Percentiles rank a stretch among this genome's conserved stretches.
Evolutionary conservation across 2,329 filamentous ascomycete species (phyloP).

Genomic region (Curvularia lunata): DNA sequence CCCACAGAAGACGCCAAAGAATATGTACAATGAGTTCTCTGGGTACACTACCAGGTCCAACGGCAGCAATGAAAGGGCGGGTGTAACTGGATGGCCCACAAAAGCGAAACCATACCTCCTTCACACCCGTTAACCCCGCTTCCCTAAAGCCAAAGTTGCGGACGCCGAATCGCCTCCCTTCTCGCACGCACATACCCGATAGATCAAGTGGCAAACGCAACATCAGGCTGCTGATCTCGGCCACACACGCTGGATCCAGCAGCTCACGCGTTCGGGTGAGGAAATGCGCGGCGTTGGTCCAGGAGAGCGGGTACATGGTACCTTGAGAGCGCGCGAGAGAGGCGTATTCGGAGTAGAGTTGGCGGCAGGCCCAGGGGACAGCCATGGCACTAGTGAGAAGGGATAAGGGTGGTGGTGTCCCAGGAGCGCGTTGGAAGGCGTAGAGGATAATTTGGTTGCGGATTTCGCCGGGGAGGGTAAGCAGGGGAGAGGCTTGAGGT

Average conservation of each 20-base stretch:
- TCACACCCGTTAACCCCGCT: constrained; percentile 20
- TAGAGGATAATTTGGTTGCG: constrained; percentile 26
- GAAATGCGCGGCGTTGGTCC: constrained; percentile 10
- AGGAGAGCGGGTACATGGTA: constrained; percentile 17
- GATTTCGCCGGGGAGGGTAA: constrained; percentile 27
- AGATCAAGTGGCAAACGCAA: constrained; percentile 1
- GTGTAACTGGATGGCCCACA: no score
- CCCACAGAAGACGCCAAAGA: constrained; percentile 23
- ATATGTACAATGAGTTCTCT: constrained; percentile 17
- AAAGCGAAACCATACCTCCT: constrained; percentile 26
- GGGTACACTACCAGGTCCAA: neutral
- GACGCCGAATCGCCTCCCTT: constrained; percentile 3
- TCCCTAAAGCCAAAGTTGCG: constrained; percentile 15
- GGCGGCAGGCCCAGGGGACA: constrained; percentile 25
- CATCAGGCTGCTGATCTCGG: constrained; percentile 21
- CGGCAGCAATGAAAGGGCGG: no score
- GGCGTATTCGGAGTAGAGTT: constrained; percentile 24
- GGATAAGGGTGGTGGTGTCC: constrained; percentile 14
- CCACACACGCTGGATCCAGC: neutral
- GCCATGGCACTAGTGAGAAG: constrained; percentile 21
- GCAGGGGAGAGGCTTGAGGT: constrained; percentile 10
- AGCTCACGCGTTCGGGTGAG: neutral
- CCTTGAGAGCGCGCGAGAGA: constrained; percentile 14
- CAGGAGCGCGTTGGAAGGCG: constrained; percentile 15
- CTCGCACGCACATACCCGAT: neutral